phyloP scores from a whole-genome alignment of 176 grass and related monocot genomes.

The Oryza meyeriana region DNA sequence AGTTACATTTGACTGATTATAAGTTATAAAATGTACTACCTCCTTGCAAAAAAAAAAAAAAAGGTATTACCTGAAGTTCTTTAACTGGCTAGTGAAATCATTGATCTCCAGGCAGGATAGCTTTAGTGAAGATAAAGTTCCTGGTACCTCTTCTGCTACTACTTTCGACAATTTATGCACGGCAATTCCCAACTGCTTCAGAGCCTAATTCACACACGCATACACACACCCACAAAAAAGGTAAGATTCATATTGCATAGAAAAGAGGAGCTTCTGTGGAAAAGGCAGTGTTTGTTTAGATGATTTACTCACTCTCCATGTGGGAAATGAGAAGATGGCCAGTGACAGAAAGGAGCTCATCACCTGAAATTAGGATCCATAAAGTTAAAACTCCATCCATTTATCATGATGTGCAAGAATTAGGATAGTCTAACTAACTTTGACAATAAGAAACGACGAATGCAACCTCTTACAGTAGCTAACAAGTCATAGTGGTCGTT shows the following conservation, averaged over 20 bases:
- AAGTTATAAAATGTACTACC: background rate
- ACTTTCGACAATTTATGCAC: constrained; percentile 33
- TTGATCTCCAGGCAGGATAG: constrained; percentile 50
- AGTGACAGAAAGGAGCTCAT: constrained; percentile 42
- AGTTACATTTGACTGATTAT: background rate
- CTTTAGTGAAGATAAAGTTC: constrained; percentile 45
- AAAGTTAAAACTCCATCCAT: background rate
- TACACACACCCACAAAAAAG: background rate
- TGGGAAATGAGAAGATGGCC: constrained; percentile 36
- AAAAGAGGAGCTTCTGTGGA: background rate
- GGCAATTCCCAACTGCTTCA: constrained; percentile 24
- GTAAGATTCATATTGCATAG: background rate
- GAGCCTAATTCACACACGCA: constrained; percentile 18
- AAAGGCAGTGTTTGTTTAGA: background rate
- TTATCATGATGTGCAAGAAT: background rate
- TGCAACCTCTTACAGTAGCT: background rate
- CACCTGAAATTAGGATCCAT: constrained; percentile 24
- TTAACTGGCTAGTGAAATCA: constrained; percentile 54
- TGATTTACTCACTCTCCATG: constrained; percentile 31
- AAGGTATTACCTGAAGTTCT: constrained; percentile 36
- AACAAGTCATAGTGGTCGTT: background rate
- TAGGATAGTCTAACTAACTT: background rate
- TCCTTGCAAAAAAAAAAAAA: too few species aligned
- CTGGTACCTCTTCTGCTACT: constrained; percentile 43
- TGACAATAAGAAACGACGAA: background rate